These are phyloP conservation scores for Solanum okadae DNA, from an alignment of 257 asterid genomes.

Conservation along the genomic window DNA sequence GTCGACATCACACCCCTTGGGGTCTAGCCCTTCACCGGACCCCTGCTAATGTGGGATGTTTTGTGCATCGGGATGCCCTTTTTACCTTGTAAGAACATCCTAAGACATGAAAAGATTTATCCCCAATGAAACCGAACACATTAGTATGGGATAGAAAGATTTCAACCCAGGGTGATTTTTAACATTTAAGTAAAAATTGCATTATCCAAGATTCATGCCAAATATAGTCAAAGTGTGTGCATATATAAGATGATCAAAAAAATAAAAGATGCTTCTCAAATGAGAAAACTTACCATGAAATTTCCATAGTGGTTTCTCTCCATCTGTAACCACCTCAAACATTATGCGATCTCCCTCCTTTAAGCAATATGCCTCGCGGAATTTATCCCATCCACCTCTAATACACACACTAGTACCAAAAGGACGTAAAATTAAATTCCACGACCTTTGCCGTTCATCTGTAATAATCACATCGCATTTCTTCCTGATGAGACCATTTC, in stretches of 20 bases:
- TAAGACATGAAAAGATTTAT: not conserved
- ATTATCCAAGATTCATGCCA: not conserved
- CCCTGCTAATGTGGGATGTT: not conserved
- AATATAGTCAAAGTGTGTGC: not conserved
- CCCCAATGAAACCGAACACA: not conserved
- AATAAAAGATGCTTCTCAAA: not conserved
- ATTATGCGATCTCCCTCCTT: not conserved
- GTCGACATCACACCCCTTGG: not conserved
- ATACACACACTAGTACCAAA: not conserved
- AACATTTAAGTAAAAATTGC: not conserved
- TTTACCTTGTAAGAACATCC: not conserved
- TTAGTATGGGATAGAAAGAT: not conserved
- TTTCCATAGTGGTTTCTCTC: not conserved
- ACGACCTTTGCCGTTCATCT: not conserved
- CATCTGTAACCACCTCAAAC: not conserved
- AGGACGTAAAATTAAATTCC: not conserved
- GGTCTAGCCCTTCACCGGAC: not conserved
- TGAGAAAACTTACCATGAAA: not conserved
- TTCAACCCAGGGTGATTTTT: not conserved
- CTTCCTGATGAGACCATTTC: not conserved
- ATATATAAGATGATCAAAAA: not conserved
- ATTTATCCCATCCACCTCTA: not conserved
- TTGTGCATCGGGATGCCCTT: not conserved
- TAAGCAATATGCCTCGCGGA: not conserved
- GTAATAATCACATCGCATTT: not conserved